phyloP scores from a whole-genome alignment of 2,329 filamentous ascomycete species.

The Botrytis aclada region DNA sequence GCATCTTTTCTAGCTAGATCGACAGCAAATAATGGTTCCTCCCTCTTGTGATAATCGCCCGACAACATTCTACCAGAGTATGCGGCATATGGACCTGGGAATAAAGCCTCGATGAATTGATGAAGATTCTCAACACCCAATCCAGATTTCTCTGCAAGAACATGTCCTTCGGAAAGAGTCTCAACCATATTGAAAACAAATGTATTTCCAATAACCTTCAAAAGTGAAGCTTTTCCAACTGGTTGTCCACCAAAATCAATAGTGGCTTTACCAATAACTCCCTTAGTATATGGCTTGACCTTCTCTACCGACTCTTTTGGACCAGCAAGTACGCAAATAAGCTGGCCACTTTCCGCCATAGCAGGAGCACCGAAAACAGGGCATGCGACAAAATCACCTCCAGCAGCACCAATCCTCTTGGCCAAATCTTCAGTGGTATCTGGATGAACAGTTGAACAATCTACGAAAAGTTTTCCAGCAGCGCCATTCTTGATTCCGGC shows the following conservation, averaged over 20 bases:
- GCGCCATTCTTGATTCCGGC: slow-evolving; percentile 55
- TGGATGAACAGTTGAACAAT: slow-evolving; percentile 85
- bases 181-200: slow-evolving; percentile 75
- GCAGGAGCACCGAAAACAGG: slow-evolving; percentile 69
- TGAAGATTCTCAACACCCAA: slow-evolving; percentile 69
- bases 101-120: slow-evolving; percentile 67
- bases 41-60: slow-evolving; percentile 73
- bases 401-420: slow-evolving; percentile 52
- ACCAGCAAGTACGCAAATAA: slow-evolving; percentile 73
- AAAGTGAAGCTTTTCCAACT: slow-evolving; percentile 65
- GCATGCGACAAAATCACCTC: slow-evolving; percentile 72
- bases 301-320: slow-evolving; percentile 56
- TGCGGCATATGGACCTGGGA: slow-evolving; percentile 70
- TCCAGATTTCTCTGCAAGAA: slow-evolving; percentile 76
- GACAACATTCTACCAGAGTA: slow-evolving; percentile 72
- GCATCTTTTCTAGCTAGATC: slow-evolving; percentile 82
- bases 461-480: slow-evolving; percentile 74
- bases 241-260: slow-evolving; percentile 70
- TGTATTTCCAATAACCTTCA: slow-evolving; percentile 78
- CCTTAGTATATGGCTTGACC: slow-evolving; percentile 67
- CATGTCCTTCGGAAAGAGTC: slow-evolving; percentile 73
- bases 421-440: slow-evolving; percentile 70
- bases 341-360: slow-evolving; percentile 66
- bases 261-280: slow-evolving; percentile 65
- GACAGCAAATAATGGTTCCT: slow-evolving; percentile 78